phyloP scores from a whole-genome alignment of 176 grass and related monocot species.

The Cenchrus purpureus region DNA sequence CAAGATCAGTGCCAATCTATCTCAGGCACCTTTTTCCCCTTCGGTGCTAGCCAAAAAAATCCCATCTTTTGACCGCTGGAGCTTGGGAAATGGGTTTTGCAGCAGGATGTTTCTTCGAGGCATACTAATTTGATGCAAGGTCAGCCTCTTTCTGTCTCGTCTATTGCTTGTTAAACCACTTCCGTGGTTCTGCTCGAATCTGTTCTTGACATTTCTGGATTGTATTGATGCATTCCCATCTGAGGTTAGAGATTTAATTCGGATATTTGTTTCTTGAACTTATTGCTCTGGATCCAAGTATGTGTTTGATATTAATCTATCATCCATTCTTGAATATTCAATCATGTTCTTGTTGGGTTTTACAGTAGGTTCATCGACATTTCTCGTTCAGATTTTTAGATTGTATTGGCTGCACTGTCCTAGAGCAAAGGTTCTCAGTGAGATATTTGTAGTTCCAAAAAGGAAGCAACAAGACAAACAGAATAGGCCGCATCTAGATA shows the following conservation, averaged over 20 bases:
- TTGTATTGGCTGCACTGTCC: neutral
- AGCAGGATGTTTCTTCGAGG: conserved; percentile 34
- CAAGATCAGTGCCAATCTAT: conserved; percentile 23
- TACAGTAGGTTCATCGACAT: neutral
- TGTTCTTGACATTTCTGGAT: neutral
- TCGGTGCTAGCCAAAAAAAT: neutral
- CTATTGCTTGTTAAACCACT: neutral
- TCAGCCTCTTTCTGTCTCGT: conserved; percentile 16
- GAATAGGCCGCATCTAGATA: neutral
- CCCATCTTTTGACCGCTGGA: conserved; percentile 6
- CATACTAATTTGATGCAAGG: conserved; percentile 36
- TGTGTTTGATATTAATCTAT: neutral
- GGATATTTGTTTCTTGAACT: conserved; percentile 15
- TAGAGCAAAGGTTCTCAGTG: neutral
- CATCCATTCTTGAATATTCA: conserved; percentile 17
- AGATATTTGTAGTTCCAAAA: conserved; percentile 30
- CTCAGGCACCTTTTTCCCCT: neutral
- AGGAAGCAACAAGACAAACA: conserved; percentile 28
- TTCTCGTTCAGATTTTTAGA: conserved; percentile 42
- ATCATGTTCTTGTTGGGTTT: neutral
- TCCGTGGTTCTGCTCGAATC: neutral
- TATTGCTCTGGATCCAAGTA: conserved; percentile 36
- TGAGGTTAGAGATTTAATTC: conserved; percentile 30
- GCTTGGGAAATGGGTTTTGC: conserved; percentile 31
- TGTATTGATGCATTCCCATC: conserved; percentile 1